Conservation (phyloP, 176 grass and related monocot species). For the Aechmea fasciata region DNA sequence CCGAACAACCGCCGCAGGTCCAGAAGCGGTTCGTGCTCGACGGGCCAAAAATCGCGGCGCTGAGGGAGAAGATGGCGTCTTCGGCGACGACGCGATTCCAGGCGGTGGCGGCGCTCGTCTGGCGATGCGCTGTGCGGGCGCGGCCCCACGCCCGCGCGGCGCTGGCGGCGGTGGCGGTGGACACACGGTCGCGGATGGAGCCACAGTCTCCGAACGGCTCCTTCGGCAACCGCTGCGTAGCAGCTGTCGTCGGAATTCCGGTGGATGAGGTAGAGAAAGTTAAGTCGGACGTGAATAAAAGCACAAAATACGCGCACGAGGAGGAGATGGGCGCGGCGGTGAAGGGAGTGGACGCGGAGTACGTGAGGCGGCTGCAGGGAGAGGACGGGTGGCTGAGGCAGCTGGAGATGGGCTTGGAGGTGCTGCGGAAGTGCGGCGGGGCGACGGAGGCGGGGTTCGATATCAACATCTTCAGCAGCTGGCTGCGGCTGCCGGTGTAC, state of each 20-base stretch:
- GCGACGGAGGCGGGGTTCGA: too few species aligned
- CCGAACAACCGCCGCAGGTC: background rate
- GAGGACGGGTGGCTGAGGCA: too few species aligned
- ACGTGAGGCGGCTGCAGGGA: too few species aligned
- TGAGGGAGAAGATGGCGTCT: background rate
- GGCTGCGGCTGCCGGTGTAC: constrained; percentile 30
- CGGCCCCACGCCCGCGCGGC: background rate
- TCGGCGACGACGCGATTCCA: background rate
- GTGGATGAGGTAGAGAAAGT: background rate
- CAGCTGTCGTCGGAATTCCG: background rate
- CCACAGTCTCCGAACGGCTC: background rate
- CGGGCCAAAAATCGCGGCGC: background rate
- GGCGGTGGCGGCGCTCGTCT: background rate
- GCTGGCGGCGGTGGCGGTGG: background rate
- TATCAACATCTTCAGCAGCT: background rate
- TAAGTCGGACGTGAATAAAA: too few species aligned
- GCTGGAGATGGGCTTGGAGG: too few species aligned
- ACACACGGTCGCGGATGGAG: background rate
- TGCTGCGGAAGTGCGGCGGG: too few species aligned
- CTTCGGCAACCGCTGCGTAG: background rate
- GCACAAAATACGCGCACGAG: too few species aligned
- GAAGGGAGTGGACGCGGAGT: too few species aligned
- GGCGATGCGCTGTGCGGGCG: background rate
- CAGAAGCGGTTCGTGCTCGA: background rate
- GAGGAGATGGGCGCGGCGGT: too few species aligned